Percentiles rank a stretch among this genome's conserved stretches.
Evolutionary conservation across 2,329 filamentous ascomycete species (phyloP).

Genomic region (Bipolaris cookei): DNA sequence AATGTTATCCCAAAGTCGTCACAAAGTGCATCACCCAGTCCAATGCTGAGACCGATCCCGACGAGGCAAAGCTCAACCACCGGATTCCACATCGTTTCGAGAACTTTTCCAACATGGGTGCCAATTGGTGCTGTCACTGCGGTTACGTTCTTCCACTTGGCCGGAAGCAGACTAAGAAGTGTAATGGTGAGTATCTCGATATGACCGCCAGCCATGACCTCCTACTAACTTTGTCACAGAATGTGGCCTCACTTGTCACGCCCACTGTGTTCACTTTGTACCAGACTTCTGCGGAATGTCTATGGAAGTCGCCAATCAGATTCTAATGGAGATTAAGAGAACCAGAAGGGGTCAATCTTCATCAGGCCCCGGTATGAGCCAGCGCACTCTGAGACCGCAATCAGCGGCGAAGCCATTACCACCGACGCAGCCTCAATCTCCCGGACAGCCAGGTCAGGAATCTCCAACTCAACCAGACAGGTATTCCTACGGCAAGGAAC

Average conservation of each 20-base stretch:
- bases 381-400: constrained; percentile 27
- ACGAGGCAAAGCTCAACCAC: constrained; percentile 99
- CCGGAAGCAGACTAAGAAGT: constrained; percentile 93
- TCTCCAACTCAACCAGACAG: constrained; percentile 49
- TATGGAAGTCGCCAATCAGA: constrained; percentile 95
- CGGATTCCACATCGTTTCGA: constrained; percentile 97
- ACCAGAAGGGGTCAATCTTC: constrained; percentile 72
- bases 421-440: constrained; percentile 40
- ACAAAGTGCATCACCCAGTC: constrained; percentile 99
- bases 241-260: constrained; percentile 89
- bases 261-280: constrained; percentile 90
- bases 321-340: constrained; percentile 82
- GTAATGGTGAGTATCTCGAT: constrained; percentile 67
- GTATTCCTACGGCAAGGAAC: constrained; percentile 58
- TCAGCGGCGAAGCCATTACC: constrained; percentile 55
- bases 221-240: constrained; percentile 60
- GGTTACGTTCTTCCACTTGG: constrained; percentile 95
- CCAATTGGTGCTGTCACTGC: constrained; percentile 99
- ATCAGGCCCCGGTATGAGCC: constrained; percentile 59
- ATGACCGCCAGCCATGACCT: not conserved
- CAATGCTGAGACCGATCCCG: constrained; percentile 96
- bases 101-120: constrained; percentile 95
- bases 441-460: constrained; percentile 50
- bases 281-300: constrained; percentile 99
- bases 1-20: constrained; percentile 95